These are phyloP conservation scores for Calycina herbarum DNA, from an alignment of 2,329 filamentous ascomycete species.

Conservation along the genomic window DNA sequence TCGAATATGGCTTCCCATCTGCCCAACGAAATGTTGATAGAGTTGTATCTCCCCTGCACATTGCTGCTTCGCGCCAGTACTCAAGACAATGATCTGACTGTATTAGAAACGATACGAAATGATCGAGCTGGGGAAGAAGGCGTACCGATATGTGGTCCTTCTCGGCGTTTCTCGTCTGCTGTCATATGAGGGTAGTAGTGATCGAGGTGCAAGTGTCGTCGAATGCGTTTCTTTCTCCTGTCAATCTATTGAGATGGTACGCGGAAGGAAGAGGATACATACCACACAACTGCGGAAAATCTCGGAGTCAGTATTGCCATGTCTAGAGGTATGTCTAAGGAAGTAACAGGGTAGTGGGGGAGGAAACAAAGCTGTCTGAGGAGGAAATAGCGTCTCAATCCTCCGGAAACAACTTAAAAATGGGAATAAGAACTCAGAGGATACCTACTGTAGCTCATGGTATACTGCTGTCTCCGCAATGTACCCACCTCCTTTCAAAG, in stretches of 20 bases:
- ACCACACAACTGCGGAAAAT: conserved; percentile 3
- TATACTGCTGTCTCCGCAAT: conserved; percentile 16
- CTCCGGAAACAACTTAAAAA: no score
- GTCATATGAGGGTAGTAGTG: conserved; percentile 19
- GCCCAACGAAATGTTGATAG: conserved; percentile 15
- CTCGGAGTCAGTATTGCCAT: no score
- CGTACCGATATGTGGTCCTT: conserved; percentile 13
- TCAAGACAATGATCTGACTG: conserved; percentile 15
- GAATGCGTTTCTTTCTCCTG: conserved; percentile 10
- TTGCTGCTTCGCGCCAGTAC: conserved; percentile 18
- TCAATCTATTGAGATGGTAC: neutral
- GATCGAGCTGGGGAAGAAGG: no score
- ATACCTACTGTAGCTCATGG: conserved; percentile 15
- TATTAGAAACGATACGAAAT: neutral
- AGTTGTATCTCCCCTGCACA: conserved; percentile 16
- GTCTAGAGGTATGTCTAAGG: no score
- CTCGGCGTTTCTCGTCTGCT: conserved; percentile 8
- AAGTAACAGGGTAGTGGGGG: no score
- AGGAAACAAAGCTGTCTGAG: no score
- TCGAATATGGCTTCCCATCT: conserved; percentile 17
- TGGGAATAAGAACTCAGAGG: no score
- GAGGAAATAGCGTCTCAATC: no score
- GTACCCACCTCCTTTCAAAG: conserved; percentile 14
- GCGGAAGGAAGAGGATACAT: neutral
- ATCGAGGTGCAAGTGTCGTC: conserved; percentile 14